Base-by-base conservation (phyloP, 2,329 filamentous ascomycete genomes). In the Aspergillus sp. region DNA sequence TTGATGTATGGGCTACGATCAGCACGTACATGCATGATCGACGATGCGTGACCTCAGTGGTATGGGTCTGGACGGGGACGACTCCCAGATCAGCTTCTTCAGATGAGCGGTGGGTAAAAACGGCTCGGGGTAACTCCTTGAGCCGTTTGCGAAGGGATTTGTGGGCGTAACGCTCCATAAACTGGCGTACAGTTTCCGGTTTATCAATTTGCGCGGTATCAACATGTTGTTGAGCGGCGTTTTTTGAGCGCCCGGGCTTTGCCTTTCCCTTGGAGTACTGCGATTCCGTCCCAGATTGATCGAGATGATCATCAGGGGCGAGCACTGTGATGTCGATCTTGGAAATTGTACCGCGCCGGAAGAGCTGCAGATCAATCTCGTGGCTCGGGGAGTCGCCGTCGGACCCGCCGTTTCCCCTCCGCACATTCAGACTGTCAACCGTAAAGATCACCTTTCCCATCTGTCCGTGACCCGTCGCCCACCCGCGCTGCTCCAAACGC, bases 21-120 rank as follows among this genome's bases (percentile, higher is more conserved):
- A 87, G 75, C 19, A 87, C 66, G 56, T 86, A 86, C 37, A 81
- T 68, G 6, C 78, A 76, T 47, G 78, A 78, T 11, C 70, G 71
- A 43, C 79, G 73, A 11, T 70, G 64, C 1, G 79, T 81, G 21
- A 72, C 64, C 62, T 82, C 77, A 9, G 78, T 77, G 0, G 67
- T 68, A 56, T 69, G 68, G 9, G 70, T 63, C 4, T 58, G 52
- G 23, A 75, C 64, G 1, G 69, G 63, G 6, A 73, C 33, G 21
- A 14, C 27, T 4, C 58, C 52, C 19, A 12, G 44, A 17, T 27
- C 31, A 35, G 11, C 51, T 39, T 15, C 35, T 25, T 45, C 41
- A 48, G 33, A 8, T 27, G 19, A 45, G 37, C 4, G 14, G 17
- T 19, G 6, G 44, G 41, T 50, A 55, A 57, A 65, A 8, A 64